phyloP scores from a whole-genome alignment of 306 rosid genomes.

The Inga leiocalycina region DNA sequence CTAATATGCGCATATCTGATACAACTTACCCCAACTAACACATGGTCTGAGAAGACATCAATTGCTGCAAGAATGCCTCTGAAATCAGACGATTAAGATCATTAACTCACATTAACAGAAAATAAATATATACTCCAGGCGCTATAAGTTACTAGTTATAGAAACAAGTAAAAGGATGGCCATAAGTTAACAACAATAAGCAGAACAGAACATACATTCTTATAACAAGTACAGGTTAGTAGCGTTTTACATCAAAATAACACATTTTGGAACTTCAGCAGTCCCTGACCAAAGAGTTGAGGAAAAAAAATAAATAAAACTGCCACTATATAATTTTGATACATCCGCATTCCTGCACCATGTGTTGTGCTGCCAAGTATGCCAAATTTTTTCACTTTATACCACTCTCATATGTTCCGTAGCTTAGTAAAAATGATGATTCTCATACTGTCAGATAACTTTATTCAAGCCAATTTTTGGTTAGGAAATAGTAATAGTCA shows the following conservation, averaged over 20 bases:
- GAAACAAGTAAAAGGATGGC: neutral
- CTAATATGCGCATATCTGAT: slow-evolving; percentile 5
- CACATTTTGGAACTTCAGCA: neutral
- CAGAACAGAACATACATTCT: slow-evolving; percentile 18
- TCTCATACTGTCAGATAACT: neutral
- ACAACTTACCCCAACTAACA: slow-evolving; percentile 91
- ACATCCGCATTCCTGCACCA: neutral
- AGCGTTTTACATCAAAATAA: neutral
- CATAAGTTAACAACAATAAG: slow-evolving; percentile 24
- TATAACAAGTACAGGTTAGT: neutral
- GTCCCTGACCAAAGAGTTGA: neutral
- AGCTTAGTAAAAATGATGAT: slow-evolving; percentile 12
- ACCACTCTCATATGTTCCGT: neutral
- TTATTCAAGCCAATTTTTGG: slow-evolving; percentile 10
- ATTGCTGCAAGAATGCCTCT: slow-evolving; percentile 97
- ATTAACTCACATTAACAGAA: slow-evolving; percentile 19
- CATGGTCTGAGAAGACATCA: slow-evolving; percentile 79
- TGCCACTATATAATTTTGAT: neutral
- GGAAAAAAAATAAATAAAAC: neutral
- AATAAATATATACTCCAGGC: neutral
- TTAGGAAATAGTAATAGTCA: neutral
- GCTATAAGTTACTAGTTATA: neutral
- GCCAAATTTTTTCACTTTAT: neutral
- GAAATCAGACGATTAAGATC: slow-evolving; percentile 39
- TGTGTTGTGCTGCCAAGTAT: neutral